phyloP scores from a whole-genome alignment of 495 filamentous ascomycete species.

The Penicillium coffeae region DNA sequence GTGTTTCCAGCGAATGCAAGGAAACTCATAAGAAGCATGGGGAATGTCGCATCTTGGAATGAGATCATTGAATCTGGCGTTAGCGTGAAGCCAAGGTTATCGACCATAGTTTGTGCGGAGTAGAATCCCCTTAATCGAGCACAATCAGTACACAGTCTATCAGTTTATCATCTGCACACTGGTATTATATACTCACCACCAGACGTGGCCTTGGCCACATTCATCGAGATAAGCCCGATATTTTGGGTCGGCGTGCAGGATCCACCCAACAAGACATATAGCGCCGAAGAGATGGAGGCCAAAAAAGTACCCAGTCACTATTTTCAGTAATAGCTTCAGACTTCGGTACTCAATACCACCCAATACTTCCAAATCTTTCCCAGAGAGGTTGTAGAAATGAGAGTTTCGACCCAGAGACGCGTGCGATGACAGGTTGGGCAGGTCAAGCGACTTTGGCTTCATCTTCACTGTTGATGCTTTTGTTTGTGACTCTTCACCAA shows the following conservation, averaged over 20 bases:
- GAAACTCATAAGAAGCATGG: conserved; percentile 64
- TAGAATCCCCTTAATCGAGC: conserved; percentile 26
- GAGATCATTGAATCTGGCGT: conserved; percentile 82
- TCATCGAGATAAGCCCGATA: conserved; percentile 52
- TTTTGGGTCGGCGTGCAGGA: conserved; percentile 49
- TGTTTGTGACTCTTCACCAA: background rate
- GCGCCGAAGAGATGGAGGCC: conserved; percentile 63
- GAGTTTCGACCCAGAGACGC: conserved; percentile 76
- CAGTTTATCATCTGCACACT: background rate
- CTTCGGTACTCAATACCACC: conserved; percentile 63
- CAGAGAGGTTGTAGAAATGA: conserved; percentile 65
- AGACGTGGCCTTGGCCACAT: conserved; percentile 54
- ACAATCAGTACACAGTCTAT: background rate
- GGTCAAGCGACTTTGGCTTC: conserved; percentile 13
- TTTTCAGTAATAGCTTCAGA: conserved; percentile 52
- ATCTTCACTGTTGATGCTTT: background rate
- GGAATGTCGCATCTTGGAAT: conserved; percentile 64
- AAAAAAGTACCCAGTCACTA: conserved; percentile 60
- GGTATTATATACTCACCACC: conserved; percentile 55
- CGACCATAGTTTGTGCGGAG: conserved; percentile 29
- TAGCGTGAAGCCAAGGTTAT: conserved; percentile 62
- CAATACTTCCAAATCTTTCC: conserved; percentile 54
- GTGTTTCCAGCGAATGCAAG: conserved; percentile 82
- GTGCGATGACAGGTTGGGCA: conserved; percentile 26
- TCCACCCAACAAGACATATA: conserved; percentile 66